Conservation (phyloP, 768 basidiomycete species). For the Agaricus sinodeliciosus region DNA sequence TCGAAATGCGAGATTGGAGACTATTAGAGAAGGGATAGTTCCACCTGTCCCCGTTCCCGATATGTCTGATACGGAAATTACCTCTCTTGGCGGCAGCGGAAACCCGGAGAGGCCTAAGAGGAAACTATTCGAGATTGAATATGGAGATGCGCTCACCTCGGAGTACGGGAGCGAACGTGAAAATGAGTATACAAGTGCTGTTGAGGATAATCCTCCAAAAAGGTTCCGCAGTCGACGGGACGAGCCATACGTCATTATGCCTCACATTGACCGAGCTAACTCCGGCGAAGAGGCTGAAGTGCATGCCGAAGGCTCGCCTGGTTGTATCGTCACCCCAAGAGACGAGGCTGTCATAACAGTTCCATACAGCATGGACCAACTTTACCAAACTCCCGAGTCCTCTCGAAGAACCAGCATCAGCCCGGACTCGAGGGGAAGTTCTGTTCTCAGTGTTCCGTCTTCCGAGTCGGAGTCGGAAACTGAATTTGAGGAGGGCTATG, state of each 20-base stretch:
- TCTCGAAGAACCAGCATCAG: background rate
- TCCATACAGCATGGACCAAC: too few species aligned
- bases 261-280: background rate
- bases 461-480: slow-evolving; percentile 9
- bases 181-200: slow-evolving; percentile 2
- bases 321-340: background rate
- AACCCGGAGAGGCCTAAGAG: background rate
- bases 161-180: slow-evolving; percentile 8
- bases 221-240: background rate
- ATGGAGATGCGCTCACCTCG: background rate
- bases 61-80: background rate
- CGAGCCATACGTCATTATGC: background rate
- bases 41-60: background rate
- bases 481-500: slow-evolving; percentile 4
- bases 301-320: background rate
- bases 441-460: background rate
- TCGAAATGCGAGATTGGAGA: slow-evolving; percentile 15
- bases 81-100: background rate
- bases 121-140: slow-evolving; percentile 3
- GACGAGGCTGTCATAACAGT: background rate
- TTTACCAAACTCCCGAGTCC: background rate
- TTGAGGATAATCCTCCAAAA: slow-evolving; percentile 5
- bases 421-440: slow-evolving; percentile 7
- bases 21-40: slow-evolving; percentile 2
- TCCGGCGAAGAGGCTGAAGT: background rate